phyloP scores from a whole-genome alignment of 768 basidiomycete species.

The Mycena indigotica region DNA sequence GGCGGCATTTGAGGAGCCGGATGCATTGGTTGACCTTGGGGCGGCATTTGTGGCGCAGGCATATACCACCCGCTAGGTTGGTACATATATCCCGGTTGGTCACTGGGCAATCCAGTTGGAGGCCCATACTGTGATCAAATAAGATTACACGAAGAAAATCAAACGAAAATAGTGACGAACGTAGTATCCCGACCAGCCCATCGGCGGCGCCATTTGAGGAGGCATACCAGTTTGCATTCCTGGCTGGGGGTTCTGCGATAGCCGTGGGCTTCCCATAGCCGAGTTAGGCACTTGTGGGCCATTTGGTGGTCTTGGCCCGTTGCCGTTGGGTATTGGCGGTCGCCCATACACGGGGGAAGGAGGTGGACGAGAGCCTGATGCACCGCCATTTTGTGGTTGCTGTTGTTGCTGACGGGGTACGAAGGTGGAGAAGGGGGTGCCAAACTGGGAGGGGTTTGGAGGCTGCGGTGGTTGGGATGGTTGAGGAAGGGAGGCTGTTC shows the following conservation, averaged over 20 bases:
- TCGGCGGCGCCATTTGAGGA: constrained; percentile 41
- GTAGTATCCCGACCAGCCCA: constrained; percentile 54
- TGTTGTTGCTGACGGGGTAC: constrained; percentile 40
- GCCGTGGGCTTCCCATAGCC: constrained; percentile 66
- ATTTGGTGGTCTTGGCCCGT: constrained; percentile 54
- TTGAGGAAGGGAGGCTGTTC: constrained; percentile 54
- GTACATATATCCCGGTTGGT: constrained; percentile 51
- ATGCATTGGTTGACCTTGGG: constrained; percentile 47
- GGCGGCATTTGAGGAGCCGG: constrained; percentile 51
- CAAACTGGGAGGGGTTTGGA: constrained; percentile 45
- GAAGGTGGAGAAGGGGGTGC: constrained; percentile 48
- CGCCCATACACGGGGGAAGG: constrained; percentile 70
- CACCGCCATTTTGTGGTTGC: constrained; percentile 45
- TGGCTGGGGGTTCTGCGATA: constrained; percentile 58
- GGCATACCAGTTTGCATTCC: constrained; percentile 48
- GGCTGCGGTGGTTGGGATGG: constrained; percentile 33
- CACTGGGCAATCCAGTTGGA: constrained; percentile 43
- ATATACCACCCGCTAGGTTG: constrained; percentile 43
- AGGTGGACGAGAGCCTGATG: constrained; percentile 54
- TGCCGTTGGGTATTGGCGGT: constrained; percentile 60
- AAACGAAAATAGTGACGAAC: constrained; percentile 42
- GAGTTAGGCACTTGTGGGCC: constrained; percentile 58
- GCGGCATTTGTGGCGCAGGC: constrained; percentile 37
- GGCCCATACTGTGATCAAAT: constrained; percentile 25
- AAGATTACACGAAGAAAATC: constrained; percentile 3